Evolutionary conservation across 1,139 yeast species (phyloP).

Genomic region (Zygosaccharomyces sapae): DNA sequence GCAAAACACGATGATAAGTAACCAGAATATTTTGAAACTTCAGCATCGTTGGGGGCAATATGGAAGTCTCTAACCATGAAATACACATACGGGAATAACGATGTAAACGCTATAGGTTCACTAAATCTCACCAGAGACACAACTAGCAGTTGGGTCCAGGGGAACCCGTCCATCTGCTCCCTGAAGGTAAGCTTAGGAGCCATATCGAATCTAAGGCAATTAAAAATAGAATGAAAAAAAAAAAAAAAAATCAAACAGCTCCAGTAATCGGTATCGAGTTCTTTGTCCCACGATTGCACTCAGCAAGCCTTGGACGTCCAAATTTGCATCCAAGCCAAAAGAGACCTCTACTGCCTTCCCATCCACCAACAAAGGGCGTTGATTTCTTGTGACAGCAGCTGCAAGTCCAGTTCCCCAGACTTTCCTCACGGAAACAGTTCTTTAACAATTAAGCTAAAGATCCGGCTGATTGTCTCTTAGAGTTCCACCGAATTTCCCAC

Average conservation of each 20-base stretch:
- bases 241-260: constrained; percentile 20
- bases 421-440: constrained; percentile 29
- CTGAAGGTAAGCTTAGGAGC: constrained; percentile 25
- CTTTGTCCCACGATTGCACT: constrained; percentile 38
- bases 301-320: constrained; percentile 31
- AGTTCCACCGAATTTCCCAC: constrained; percentile 40
- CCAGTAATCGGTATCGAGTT: constrained; percentile 39
- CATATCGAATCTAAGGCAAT: not conserved
- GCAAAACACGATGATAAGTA: constrained; percentile 56
- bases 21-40: constrained; percentile 55
- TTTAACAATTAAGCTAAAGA: constrained; percentile 2
- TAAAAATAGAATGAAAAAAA: not conserved
- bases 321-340: constrained; percentile 22
- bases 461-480: constrained; percentile 22
- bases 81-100: constrained; percentile 59
- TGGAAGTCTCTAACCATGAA: constrained; percentile 60
- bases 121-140: constrained; percentile 48
- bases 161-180: constrained; percentile 44
- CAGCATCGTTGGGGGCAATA: constrained; percentile 48
- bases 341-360: constrained; percentile 35
- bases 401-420: constrained; percentile 26
- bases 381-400: constrained; percentile 27
- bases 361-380: constrained; percentile 19
- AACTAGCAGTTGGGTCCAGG: constrained; percentile 48
- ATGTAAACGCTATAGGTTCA: constrained; percentile 62